These are phyloP conservation scores for Monilinia polystroma DNA, from an alignment of 2,329 filamentous ascomycete genomes.

Conservation along the genomic window DNA sequence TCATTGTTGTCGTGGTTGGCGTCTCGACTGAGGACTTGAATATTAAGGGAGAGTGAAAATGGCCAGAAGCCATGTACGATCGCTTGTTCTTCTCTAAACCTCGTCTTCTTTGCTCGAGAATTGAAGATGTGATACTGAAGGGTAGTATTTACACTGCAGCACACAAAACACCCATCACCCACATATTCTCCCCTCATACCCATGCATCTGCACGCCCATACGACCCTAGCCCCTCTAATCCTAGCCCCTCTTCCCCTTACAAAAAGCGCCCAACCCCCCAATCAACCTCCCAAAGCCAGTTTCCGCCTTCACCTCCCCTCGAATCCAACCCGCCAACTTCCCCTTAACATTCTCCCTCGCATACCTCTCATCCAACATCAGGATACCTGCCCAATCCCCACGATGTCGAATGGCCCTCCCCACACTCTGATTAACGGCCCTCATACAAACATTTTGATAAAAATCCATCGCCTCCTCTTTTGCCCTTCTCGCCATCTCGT, in stretches of 20 bases:
- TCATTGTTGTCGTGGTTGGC: too few species aligned
- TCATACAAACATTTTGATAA: slow-evolving; percentile 94
- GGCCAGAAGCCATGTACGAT: too few species aligned
- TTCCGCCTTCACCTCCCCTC: slow-evolving; percentile 57
- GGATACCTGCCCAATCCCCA: slow-evolving; percentile 85
- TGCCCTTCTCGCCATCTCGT: slow-evolving; percentile 42
- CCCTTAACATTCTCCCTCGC: slow-evolving; percentile 66
- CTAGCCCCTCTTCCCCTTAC: neutral
- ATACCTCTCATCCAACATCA: slow-evolving; percentile 81
- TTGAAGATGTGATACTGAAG: too few species aligned
- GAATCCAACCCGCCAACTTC: slow-evolving; percentile 91
- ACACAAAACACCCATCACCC: neutral
- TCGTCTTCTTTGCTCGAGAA: too few species aligned
- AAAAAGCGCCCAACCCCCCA: slow-evolving; percentile 37
- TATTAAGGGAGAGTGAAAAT: too few species aligned
- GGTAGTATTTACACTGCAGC: too few species aligned
- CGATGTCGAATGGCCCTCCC: slow-evolving; percentile 87
- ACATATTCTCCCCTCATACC: neutral
- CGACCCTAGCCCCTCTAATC: neutral
- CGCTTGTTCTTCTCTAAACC: too few species aligned
- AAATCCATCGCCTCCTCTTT: slow-evolving; percentile 70
- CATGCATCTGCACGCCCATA: too few species aligned
- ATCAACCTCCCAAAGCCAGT: slow-evolving; percentile 52
- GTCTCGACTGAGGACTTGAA: too few species aligned
- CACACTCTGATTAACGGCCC: slow-evolving; percentile 95